These are phyloP conservation scores for Oxyria digyna DNA, from an alignment of 148 eudicot species.

Conservation along the genomic window DNA sequence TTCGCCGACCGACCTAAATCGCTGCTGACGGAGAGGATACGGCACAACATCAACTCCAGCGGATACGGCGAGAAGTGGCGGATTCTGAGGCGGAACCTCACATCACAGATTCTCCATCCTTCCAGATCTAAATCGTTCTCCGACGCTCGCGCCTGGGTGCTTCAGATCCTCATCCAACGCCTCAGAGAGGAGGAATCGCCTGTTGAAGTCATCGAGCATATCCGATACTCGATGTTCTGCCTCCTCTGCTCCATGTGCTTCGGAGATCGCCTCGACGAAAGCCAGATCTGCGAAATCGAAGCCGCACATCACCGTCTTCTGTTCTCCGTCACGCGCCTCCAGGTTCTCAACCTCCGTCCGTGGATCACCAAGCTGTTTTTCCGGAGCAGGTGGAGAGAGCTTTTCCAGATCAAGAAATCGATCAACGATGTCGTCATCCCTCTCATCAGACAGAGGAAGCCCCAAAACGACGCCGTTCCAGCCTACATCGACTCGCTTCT, in stretches of 20 bases:
- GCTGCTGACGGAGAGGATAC: constrained; percentile 16
- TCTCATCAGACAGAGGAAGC: constrained; percentile 28
- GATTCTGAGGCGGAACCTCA: constrained; percentile 48
- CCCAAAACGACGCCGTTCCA: constrained; percentile 12
- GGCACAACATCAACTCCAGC: constrained; percentile 23
- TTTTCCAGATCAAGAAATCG: constrained; percentile 11
- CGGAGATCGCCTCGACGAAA: constrained; percentile 17
- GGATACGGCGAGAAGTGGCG: constrained; percentile 56
- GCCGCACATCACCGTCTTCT: constrained; percentile 16
- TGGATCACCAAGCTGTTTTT: constrained; percentile 27
- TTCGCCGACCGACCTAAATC: constrained; percentile 27
- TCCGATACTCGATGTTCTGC: constrained; percentile 18
- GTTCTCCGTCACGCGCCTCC: constrained; percentile 15
- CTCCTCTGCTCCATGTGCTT: constrained; percentile 21
- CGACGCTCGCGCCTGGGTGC: constrained; percentile 41
- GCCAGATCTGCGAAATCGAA: constrained; percentile 10
- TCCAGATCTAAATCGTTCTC: constrained; percentile 32
- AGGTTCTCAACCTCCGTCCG: constrained; percentile 37
- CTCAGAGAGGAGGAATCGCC: constrained; percentile 9
- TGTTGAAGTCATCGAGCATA: constrained; percentile 14
- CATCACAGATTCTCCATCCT: constrained; percentile 48
- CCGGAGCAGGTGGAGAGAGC: constrained; percentile 31
- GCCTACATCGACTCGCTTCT: constrained; percentile 47
- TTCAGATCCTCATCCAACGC: constrained; percentile 24
- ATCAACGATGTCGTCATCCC: constrained; percentile 23